Base-by-base conservation (phyloP, 176 grass and related monocot species). In the Chloris gayana region DNA sequence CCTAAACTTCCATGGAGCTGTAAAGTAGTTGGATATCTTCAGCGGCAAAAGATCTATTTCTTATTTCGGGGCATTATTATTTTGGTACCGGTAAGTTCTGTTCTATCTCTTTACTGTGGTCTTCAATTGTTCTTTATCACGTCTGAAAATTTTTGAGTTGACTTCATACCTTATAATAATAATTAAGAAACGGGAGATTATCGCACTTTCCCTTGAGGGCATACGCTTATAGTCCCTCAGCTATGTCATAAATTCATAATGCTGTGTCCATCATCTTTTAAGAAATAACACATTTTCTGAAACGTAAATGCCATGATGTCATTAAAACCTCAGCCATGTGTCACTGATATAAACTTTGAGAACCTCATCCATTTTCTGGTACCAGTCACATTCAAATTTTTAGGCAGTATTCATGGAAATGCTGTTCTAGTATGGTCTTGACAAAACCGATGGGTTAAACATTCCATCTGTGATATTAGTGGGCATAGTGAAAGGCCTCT, bases 11-110 rank as follows among this genome's bases (percentile, higher is more conserved):
- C 90, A 27, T 99, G 96, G 96, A 85, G 59, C 69, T 93, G 87
- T 64, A 78, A 81, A 45, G 79, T 91, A 79, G 84, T 88, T 64
- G 87, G 44, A 25, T 91, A 83, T 87, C 90, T 99, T 63, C 88
- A 89, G 60, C 56, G 64, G 44, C 89, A 85, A 82, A 95, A 89
- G 67, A 84, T 95, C 33, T 88, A 95, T 85, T 84, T 61, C 78
- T 85, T 95, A 81, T 91, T 99, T 72, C 88, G 90, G 14, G 88
- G 82, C 34, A 93, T 99, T 69, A 80, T 99, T 76, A 69, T 89
- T 60, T 69, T 83, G 56, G 76, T 81, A 24, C 76, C 91, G 57
- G 96, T 99, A 84, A 82, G 96, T 88, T 31, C 29, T 86, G 24
- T 73, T 68, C 41, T 73, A 13, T 69, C 54, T 66, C 30, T 31